Percentiles rank a stretch among this genome's conserved stretches.
Conservation (phyloP, 352 stramenopile species). For the Phytophthora foliorum region DNA sequence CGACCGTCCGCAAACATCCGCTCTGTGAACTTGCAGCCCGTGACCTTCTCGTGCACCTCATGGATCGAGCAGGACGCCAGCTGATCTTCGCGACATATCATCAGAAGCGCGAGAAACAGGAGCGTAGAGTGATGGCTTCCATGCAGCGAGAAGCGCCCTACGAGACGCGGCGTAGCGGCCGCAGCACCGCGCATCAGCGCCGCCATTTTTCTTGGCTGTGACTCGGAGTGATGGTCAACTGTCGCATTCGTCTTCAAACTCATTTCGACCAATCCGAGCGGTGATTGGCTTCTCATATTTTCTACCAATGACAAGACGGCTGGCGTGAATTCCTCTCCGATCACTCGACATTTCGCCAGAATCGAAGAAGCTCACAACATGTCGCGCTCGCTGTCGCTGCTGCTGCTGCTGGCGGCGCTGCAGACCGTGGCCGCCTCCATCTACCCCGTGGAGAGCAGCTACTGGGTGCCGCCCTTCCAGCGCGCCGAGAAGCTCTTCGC, state of each 20-base stretch:
- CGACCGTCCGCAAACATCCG: conserved; percentile 81
- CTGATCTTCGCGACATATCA: conserved; percentile 35
- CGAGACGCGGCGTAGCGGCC: neutral
- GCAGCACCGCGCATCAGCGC: neutral
- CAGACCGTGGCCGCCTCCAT: conserved; percentile 54
- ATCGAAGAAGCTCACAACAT: conserved; percentile 5
- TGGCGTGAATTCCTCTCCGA: neutral
- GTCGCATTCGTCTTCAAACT: conserved; percentile 42
- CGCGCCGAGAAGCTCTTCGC: conserved; percentile 90
- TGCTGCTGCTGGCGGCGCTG: conserved; percentile 30
- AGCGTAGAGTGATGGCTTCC: neutral
- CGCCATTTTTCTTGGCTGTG: conserved; percentile 14
- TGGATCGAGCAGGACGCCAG: conserved; percentile 68
- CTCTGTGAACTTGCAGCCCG: conserved; percentile 75
- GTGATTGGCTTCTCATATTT: neutral
- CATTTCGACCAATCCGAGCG: conserved; percentile 31
- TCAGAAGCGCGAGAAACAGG: conserved; percentile 41
- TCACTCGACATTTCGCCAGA: conserved; percentile 18
- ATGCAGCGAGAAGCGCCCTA: conserved; percentile 5
- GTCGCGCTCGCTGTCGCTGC: conserved; percentile 31
- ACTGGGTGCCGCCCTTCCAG: conserved; percentile 86
- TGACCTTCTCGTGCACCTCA: conserved; percentile 59
- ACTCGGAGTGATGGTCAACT: conserved; percentile 43
- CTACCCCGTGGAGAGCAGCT: conserved; percentile 73
- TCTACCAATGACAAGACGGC: conserved; percentile 14